phyloP scores from a whole-genome alignment of 176 grass and related monocot species.

The Oryza coarctata region DNA sequence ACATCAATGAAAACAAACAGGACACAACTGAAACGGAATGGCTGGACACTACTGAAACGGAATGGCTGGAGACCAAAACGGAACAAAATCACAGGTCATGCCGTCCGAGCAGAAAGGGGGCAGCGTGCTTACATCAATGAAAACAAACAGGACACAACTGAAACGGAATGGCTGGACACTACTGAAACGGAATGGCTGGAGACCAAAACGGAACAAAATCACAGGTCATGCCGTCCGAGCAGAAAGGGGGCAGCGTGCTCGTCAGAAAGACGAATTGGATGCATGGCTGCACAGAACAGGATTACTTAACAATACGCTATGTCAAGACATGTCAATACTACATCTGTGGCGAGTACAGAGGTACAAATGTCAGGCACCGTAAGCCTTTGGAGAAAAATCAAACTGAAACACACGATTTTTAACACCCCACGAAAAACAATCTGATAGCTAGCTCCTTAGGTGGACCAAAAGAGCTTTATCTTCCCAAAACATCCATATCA shows the following conservation, averaged over 20 bases:
- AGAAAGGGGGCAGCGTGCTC: background rate
- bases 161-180: no score
- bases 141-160: no score
- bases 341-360: conserved; percentile 24
- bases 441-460: conserved; percentile 34
- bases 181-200: no score
- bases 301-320: conserved; percentile 19
- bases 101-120: background rate
- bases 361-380: background rate
- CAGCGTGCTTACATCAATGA: no score
- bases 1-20: no score
- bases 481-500: conserved; percentile 31
- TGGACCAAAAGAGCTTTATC: conserved; percentile 37
- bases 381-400: conserved; percentile 14
- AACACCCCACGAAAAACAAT: conserved; percentile 45
- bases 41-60: no score
- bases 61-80: no score
- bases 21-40: no score
- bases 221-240: no score
- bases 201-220: no score
- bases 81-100: no score
- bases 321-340: conserved; percentile 37
- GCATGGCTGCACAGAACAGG: background rate
- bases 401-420: conserved; percentile 24
- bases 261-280: background rate